phyloP scores from a whole-genome alignment of 345 rosid species.

The Eucalyptus polybractea region DNA sequence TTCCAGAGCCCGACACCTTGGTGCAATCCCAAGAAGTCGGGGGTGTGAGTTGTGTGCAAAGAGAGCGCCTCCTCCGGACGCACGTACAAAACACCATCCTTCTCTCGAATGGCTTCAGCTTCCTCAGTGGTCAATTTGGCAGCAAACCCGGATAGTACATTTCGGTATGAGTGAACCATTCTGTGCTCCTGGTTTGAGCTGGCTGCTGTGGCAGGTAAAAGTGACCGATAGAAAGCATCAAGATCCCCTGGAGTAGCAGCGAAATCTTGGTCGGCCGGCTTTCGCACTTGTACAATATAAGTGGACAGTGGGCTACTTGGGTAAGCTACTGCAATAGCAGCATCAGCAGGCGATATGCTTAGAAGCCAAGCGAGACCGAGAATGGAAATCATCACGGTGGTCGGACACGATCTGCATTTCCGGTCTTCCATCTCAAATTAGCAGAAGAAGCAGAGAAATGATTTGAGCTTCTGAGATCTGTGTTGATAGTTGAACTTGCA shows the following conservation, averaged over 20 bases:
- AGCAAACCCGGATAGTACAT: conserved; percentile 19
- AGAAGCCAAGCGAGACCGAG: not conserved
- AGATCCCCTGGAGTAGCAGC: not conserved
- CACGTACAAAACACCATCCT: conserved; percentile 19
- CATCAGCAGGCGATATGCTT: not conserved
- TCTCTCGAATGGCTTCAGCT: conserved; percentile 7
- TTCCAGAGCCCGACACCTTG: conserved; percentile 14
- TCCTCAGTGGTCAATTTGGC: conserved; percentile 22
- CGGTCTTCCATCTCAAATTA: not conserved
- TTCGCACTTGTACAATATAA: conserved; percentile 18
- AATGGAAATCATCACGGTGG: not conserved
- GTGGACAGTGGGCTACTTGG: not conserved
- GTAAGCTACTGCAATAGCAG: not conserved
- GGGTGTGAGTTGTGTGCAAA: conserved; percentile 39
- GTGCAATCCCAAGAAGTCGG: conserved; percentile 29
- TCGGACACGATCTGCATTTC: not conserved
- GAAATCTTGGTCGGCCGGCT: conserved; percentile 1
- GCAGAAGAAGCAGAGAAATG: not conserved
- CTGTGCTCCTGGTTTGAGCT: not conserved
- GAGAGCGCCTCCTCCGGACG: conserved; percentile 12
- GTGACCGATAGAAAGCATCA: conserved; percentile 9
- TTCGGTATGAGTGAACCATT: conserved; percentile 10
- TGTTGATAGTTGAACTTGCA: not conserved
- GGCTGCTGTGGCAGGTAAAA: conserved; percentile 2
- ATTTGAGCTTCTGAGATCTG: not conserved